A percentile compares a stretch with the other conserved stretches of the same genome.
phyloP scores from a whole-genome alignment of 257 asterid genomes.

The Scutellaria baicalensis region DNA sequence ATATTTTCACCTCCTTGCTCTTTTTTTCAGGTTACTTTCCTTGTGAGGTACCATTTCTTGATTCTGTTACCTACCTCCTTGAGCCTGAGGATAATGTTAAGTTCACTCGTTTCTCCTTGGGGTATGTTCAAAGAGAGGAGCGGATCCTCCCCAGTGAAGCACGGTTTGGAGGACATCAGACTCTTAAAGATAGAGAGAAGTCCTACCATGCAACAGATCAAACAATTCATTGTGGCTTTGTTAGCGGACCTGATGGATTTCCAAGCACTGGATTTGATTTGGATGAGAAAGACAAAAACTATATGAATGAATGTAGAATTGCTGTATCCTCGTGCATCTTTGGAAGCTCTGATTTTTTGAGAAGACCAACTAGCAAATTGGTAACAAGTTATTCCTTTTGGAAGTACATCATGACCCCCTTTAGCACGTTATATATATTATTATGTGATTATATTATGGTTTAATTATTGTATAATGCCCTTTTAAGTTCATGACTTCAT shows the following conservation, averaged over 20 bases:
- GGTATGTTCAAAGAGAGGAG: slow-evolving; percentile 59
- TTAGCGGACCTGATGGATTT: slow-evolving; percentile 43
- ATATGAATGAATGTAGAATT: slow-evolving; percentile 53
- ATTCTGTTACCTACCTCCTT: slow-evolving; percentile 51
- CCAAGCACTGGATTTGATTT: slow-evolving; percentile 79
- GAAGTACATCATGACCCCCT: background rate
- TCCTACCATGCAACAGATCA: slow-evolving; percentile 66
- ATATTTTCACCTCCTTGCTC: slow-evolving; percentile 9
- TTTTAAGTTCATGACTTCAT: slow-evolving; percentile 10
- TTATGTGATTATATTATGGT: background rate
- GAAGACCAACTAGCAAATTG: slow-evolving; percentile 89
- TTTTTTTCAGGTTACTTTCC: slow-evolving; percentile 57
- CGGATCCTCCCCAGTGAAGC: slow-evolving; percentile 29
- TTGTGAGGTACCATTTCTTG: slow-evolving; percentile 64
- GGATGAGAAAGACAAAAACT: slow-evolving; percentile 53
- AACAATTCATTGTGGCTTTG: slow-evolving; percentile 89
- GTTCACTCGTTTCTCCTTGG: slow-evolving; percentile 62
- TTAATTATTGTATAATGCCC: background rate
- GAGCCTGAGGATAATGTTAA: slow-evolving; percentile 68
- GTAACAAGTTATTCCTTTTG: slow-evolving; percentile 29
- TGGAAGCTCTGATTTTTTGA: slow-evolving; percentile 87
- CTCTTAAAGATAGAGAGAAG: slow-evolving; percentile 61
- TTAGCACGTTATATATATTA: background rate
- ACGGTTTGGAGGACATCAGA: slow-evolving; percentile 87
- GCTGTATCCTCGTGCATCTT: slow-evolving; percentile 87